phyloP scores from a whole-genome alignment of 495 filamentous ascomycete genomes.

The Penicillium coprophilum region DNA sequence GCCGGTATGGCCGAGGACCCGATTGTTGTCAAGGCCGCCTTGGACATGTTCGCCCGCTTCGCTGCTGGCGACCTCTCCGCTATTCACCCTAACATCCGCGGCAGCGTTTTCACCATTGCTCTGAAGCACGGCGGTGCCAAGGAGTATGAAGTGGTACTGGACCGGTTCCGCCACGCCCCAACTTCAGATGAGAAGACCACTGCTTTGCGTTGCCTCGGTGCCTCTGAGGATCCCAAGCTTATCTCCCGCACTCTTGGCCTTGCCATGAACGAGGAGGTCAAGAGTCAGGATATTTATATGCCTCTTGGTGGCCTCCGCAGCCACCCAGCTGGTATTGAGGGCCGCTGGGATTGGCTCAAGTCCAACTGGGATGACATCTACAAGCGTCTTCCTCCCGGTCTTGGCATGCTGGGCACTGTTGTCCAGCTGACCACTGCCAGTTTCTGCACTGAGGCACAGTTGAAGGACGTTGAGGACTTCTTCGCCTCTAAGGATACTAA shows the following conservation, averaged over 20 bases:
- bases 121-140: slow-evolving; percentile 61
- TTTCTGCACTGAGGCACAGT: slow-evolving; percentile 74
- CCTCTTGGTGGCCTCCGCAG: slow-evolving; percentile 74
- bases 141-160: slow-evolving; percentile 69
- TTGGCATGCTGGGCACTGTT: slow-evolving; percentile 82
- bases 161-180: slow-evolving; percentile 80
- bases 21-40: slow-evolving; percentile 55
- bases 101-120: slow-evolving; percentile 61
- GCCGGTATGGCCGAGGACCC: slow-evolving; percentile 62
- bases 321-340: slow-evolving; percentile 75
- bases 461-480: slow-evolving; percentile 74
- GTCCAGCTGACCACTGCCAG: slow-evolving; percentile 80
- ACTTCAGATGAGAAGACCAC: slow-evolving; percentile 94
- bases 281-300: slow-evolving; percentile 95
- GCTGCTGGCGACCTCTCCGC: slow-evolving; percentile 56
- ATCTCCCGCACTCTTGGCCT: slow-evolving; percentile 78
- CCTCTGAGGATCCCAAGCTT: slow-evolving; percentile 71
- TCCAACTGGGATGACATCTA: slow-evolving; percentile 80
- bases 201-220: slow-evolving; percentile 83
- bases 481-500: slow-evolving; percentile 79
- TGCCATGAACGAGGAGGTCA: slow-evolving; percentile 78
- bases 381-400: slow-evolving; percentile 72
- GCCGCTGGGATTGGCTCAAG: slow-evolving; percentile 79
- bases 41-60: slow-evolving; percentile 65
- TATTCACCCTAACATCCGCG: slow-evolving; percentile 67